Conservation (phyloP, 345 rosid genomes). For the Citrus glauca region DNA sequence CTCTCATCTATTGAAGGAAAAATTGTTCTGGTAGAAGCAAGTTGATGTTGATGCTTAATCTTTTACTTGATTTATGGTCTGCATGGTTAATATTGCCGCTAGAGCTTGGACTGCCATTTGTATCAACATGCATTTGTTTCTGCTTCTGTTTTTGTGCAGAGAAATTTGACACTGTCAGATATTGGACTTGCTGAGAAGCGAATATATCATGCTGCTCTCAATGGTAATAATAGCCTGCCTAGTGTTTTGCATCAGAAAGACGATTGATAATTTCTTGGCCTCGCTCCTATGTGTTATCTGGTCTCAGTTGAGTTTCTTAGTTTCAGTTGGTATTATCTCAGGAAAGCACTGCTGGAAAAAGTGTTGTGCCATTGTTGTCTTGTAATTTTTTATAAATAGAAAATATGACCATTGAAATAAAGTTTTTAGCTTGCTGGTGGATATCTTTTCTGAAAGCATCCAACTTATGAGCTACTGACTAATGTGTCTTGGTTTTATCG, state of each 20-base stretch:
- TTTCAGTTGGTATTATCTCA: constrained; percentile 24
- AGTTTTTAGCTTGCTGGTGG: constrained; percentile 14
- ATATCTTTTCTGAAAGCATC: constrained; percentile 11
- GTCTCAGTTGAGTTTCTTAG: constrained; percentile 38
- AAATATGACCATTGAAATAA: constrained; percentile 15
- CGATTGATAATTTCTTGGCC: constrained; percentile 75
- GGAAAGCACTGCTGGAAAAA: constrained; percentile 24
- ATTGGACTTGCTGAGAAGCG: constrained; percentile 95
- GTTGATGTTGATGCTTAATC: not conserved
- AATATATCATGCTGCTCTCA: constrained; percentile 93
- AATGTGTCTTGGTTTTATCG: not conserved
- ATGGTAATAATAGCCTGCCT: constrained; percentile 97
- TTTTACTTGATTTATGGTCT: not conserved
- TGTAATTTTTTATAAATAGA: constrained; percentile 27
- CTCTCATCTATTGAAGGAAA: not conserved
- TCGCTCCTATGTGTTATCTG: constrained; percentile 41
- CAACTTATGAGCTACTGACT: constrained; percentile 9
- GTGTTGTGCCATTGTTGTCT: constrained; percentile 14
- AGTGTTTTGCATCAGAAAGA: constrained; percentile 97
- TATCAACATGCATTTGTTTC: not conserved
- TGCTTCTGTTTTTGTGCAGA: constrained; percentile 48
- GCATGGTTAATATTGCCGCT: not conserved
- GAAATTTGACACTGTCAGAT: constrained; percentile 71
- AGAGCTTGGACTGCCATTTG: not conserved
- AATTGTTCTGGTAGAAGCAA: not conserved